Conservation (phyloP, 1,284 basidiomycete genomes). For the Ustilago bromivora region DNA sequence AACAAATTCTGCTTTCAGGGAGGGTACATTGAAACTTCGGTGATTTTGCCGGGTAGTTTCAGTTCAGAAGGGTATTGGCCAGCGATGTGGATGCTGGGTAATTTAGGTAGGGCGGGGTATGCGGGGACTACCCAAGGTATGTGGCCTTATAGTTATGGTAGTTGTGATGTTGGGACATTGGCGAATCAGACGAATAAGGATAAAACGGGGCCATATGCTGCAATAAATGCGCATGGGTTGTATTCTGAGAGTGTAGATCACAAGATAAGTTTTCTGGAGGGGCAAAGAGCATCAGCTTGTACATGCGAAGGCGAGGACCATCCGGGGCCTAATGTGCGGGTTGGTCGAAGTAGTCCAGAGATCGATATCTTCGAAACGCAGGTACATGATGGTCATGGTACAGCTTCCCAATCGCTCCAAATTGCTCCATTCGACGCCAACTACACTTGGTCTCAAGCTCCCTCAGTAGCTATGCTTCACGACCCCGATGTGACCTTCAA, state of each 20-base stretch:
- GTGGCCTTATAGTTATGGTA: constrained; percentile 70
- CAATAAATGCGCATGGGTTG: constrained; percentile 27
- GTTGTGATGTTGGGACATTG: constrained; percentile 63
- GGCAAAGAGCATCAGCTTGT: constrained; percentile 52
- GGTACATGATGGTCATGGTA: constrained; percentile 24
- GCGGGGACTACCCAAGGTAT: constrained; percentile 62
- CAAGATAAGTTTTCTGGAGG: constrained; percentile 43
- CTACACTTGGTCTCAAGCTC: constrained; percentile 54
- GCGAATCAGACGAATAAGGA: constrained; percentile 55
- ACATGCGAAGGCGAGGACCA: constrained; percentile 60
- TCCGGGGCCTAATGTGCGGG: constrained; percentile 28
- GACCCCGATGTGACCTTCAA: constrained; percentile 43
- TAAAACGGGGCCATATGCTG: constrained; percentile 37
- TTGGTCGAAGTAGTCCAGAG: constrained; percentile 66
- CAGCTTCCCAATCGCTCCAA: constrained; percentile 64
- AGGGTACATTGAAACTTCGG: constrained; percentile 55
- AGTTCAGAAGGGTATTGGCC: constrained; percentile 72
- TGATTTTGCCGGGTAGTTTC: constrained; percentile 47
- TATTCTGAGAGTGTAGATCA: constrained; percentile 12
- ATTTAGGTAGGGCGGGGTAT: constrained; percentile 61
- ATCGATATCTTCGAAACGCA: constrained; percentile 70
- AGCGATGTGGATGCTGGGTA: constrained; percentile 59
- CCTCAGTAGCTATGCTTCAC: constrained; percentile 17
- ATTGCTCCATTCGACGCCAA: constrained; percentile 66
- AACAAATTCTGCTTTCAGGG: constrained; percentile 67